A percentile compares a stretch with the other conserved stretches of the same genome.
Conservation (phyloP, 2,329 filamentous ascomycete species). For the Cucurbitaria berberidis region DNA sequence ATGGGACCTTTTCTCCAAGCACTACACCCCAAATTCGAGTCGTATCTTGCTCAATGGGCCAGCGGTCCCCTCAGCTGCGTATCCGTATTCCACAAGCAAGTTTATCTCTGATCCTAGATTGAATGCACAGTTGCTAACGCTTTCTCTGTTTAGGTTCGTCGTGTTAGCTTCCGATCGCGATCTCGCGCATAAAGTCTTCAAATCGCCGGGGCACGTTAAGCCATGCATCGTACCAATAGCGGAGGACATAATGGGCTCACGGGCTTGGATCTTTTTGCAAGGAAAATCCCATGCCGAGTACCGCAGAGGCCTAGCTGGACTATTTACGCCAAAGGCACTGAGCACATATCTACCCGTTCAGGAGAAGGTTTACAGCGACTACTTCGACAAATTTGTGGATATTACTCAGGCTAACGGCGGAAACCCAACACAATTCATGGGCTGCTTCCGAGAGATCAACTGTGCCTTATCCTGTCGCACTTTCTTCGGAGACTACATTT, state of each 20-base stretch:
- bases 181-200: constrained; percentile 93
- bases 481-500: constrained; percentile 93
- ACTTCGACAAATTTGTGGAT: constrained; percentile 78
- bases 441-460: constrained; percentile 89
- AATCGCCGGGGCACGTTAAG: constrained; percentile 87
- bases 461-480: constrained; percentile 91
- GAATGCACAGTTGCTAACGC: constrained; percentile 4
- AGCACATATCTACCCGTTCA: constrained; percentile 86
- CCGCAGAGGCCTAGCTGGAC: constrained; percentile 89
- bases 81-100: constrained; percentile 95
- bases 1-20: constrained; percentile 91
- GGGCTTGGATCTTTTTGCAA: constrained; percentile 96
- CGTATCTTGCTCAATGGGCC: constrained; percentile 89
- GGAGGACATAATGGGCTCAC: constrained; percentile 86
- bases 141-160: constrained; percentile 72
- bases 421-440: constrained; percentile 84
- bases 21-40: constrained; percentile 85
- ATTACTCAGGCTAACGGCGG: constrained; percentile 70
- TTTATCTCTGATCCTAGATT: not conserved
- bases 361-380: constrained; percentile 85
- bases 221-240: constrained; percentile 94
- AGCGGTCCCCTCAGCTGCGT: constrained; percentile 93
- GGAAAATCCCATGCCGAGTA: constrained; percentile 94
- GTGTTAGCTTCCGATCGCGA: constrained; percentile 94
- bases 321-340: constrained; percentile 90